phyloP scores from a whole-genome alignment of 1,139 yeast genomes.

The Scheffersomyces insectosa region DNA sequence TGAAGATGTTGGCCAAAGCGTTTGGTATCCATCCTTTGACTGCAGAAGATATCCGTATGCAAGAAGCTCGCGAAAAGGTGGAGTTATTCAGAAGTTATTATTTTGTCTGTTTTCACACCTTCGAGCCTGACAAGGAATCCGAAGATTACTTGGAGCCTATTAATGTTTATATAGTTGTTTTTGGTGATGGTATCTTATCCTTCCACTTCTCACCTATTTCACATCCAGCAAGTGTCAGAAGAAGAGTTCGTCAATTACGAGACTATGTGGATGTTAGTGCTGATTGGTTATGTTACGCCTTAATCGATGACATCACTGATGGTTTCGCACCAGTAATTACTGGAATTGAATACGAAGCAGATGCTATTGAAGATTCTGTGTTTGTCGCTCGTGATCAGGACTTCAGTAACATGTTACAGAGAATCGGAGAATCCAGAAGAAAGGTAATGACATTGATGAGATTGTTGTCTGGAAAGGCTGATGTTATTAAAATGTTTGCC shows the following conservation, averaged over 20 bases:
- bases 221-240: conserved; percentile 84
- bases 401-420: conserved; percentile 69
- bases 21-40: conserved; percentile 85
- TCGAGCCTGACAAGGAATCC: conserved; percentile 72
- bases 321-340: conserved; percentile 90
- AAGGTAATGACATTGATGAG: conserved; percentile 93
- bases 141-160: conserved; percentile 86
- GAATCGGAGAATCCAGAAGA: conserved; percentile 86
- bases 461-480: conserved; percentile 90
- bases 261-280: conserved; percentile 86
- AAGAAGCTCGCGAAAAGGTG: conserved; percentile 83
- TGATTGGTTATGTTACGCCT: conserved; percentile 93
- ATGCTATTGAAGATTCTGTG: conserved; percentile 81
- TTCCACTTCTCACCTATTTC: conserved; percentile 83
- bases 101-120: conserved; percentile 81
- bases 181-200: conserved; percentile 78
- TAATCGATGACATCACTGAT: conserved; percentile 92
- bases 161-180: conserved; percentile 84
- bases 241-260: conserved; percentile 86
- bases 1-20: conserved; percentile 64
- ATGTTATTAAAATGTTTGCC: conserved; percentile 95
- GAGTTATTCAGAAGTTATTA: conserved; percentile 74
- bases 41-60: conserved; percentile 83
- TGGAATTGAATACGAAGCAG: conserved; percentile 86
- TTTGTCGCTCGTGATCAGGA: conserved; percentile 46